phyloP scores from a whole-genome alignment of 257 asterid genomes.

The Solanum rostratum region DNA sequence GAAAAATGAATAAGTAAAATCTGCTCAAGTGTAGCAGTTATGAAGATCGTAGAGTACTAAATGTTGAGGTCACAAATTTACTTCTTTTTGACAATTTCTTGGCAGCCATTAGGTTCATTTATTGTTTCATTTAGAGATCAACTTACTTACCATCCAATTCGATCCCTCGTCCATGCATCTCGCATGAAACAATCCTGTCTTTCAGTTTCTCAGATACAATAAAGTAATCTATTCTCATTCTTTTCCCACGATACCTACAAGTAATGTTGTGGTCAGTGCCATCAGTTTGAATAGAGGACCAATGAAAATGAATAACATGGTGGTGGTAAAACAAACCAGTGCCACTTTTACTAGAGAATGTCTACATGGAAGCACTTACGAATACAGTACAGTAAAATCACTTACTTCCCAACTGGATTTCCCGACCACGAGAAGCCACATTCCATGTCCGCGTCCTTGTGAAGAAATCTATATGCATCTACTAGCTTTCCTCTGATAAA shows the following conservation, averaged over 20 bases:
- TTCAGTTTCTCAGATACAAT: conserved; percentile 54
- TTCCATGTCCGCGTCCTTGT: conserved; percentile 73
- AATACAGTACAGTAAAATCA: neutral
- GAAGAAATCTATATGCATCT: conserved; percentile 75
- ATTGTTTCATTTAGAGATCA: neutral
- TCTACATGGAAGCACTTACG: neutral
- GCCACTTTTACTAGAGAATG: neutral
- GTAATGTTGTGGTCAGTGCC: neutral
- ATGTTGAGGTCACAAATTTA: neutral
- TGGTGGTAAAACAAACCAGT: neutral
- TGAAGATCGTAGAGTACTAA: neutral
- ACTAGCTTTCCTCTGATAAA: conserved; percentile 60
- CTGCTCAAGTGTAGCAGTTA: neutral
- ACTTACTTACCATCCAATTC: conserved; percentile 61
- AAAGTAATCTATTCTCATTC: conserved; percentile 97
- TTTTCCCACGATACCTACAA: conserved; percentile 90
- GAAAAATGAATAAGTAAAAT: neutral
- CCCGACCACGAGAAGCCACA: conserved; percentile 98
- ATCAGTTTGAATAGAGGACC: neutral
- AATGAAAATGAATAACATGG: neutral
- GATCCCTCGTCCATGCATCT: conserved; percentile 75
- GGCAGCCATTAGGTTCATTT: neutral
- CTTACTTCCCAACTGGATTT: conserved; percentile 87
- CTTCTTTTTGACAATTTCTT: neutral
- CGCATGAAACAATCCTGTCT: conserved; percentile 61